A percentile compares a stretch with the other conserved stretches of the same genome.
Conservation (phyloP, 192 early-diverging fungal species). For the Chytriomyces hyalinus region DNA sequence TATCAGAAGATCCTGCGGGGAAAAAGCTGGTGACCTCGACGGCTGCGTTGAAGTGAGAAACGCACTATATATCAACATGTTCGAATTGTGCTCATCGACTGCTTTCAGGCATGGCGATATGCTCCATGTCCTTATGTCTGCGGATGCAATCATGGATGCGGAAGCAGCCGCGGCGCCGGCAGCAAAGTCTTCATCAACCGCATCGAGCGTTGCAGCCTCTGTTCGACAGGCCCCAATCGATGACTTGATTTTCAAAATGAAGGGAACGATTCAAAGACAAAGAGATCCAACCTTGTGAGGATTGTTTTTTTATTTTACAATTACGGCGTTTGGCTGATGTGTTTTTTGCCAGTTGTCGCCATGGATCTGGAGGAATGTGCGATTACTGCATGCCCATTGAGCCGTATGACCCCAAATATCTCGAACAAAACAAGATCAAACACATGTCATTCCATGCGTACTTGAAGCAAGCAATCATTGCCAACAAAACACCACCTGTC, state of each 20-base stretch:
- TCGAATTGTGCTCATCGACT: background rate
- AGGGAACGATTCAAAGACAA: conserved; percentile 80
- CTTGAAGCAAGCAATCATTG: conserved; percentile 72
- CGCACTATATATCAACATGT: background rate
- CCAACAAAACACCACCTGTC: conserved; percentile 64
- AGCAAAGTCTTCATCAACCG: conserved; percentile 4
- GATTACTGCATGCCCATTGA: conserved; percentile 92
- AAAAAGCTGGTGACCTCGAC: background rate
- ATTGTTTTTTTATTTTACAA: conserved; percentile 12
- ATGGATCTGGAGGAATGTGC: conserved; percentile 84
- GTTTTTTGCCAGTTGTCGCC: conserved; percentile 68
- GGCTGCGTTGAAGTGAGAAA: conserved; percentile 1
- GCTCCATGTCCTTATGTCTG: conserved; percentile 34
- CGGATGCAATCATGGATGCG: conserved; percentile 27
- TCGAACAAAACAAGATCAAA: conserved; percentile 92
- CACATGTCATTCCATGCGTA: conserved; percentile 97
- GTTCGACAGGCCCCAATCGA: conserved; percentile 79
- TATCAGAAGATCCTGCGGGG: conserved; percentile 31
- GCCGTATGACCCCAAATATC: conserved; percentile 87
- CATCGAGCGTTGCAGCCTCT: background rate
- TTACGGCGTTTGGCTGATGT: background rate
- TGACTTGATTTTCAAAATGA: conserved; percentile 75
- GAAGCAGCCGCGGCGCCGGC: conserved; percentile 9
- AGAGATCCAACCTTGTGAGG: conserved; percentile 82
- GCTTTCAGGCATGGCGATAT: conserved; percentile 51